Evolutionary conservation across 2,329 filamentous ascomycete species (phyloP).

Genomic region (Neofusicoccum kwambonambiense): DNA sequence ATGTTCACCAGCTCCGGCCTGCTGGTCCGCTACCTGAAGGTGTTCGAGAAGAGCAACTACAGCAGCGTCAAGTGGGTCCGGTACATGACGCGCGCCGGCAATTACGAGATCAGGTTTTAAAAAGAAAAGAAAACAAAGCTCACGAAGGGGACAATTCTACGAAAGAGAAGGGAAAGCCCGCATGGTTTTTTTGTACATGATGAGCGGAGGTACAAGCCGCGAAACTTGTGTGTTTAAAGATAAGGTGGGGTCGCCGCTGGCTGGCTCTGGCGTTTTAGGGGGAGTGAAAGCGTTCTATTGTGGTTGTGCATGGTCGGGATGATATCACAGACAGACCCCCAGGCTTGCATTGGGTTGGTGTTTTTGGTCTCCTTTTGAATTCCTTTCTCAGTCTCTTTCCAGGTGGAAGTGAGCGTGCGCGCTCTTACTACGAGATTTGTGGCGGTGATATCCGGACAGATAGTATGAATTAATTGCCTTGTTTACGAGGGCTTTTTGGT

Average conservation of each 20-base stretch:
- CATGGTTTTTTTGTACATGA: not conserved
- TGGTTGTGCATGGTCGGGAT: conserved; percentile 7
- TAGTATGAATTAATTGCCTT: too few species aligned
- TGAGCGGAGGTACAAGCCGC: not conserved
- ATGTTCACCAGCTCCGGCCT: conserved; percentile 98
- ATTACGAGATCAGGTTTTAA: conserved; percentile 87
- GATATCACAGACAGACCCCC: conserved; percentile 5
- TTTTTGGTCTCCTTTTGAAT: not conserved
- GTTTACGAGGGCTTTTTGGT: too few species aligned
- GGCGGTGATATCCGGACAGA: not conserved
- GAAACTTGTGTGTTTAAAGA: not conserved
- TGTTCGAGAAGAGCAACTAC: conserved; percentile 99
- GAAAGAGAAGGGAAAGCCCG: not conserved
- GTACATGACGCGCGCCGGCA: conserved; percentile 97
- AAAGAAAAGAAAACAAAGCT: not conserved
- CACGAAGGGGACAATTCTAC: not conserved
- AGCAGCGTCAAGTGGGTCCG: conserved; percentile 98
- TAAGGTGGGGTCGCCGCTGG: not conserved
- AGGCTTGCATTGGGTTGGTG: conserved; percentile 18
- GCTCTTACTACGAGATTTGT: not conserved
- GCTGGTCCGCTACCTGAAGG: conserved; percentile 91
- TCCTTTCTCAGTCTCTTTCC: not conserved
- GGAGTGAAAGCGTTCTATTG: not conserved
- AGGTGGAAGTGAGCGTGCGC: too few species aligned
- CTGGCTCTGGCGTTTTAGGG: not conserved